Evolutionary conservation across 345 rosid species (phyloP), one percentile per base, ranked within the genome.

Genomic region (Salix viminalis): DNA sequence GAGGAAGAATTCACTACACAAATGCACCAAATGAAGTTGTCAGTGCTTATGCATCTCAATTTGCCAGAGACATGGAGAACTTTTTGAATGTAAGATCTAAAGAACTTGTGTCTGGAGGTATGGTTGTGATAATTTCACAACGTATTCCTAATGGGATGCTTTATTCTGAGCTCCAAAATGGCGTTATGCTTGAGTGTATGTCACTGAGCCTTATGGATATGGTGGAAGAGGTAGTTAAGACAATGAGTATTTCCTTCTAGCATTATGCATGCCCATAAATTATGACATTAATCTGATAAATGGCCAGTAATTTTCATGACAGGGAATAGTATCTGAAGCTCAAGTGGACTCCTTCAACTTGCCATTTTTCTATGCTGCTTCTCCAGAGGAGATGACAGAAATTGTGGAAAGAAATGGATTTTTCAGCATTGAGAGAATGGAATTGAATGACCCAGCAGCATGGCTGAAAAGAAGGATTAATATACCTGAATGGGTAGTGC

Each of bases 321-420:
- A 88, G 88, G 88, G 86, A 76, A 68, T 77, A 69, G 74, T 88
- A 34, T 85, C 66, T 26, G 89, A 87, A 84, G 90, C 81, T 66
- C 83, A 88, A 70, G 83, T 86, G 12, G 87, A 90, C 71, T 76
- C 82, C 18, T 87, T 90, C 74, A 87, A 90, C 83, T 48, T 90
- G 80, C 91, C 90, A 0, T 81, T n/a, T n/a, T n/a, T 87, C 18
- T 87, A 88, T 71, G 36, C 83, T 9, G 72, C 88, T 2, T 75
- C 86, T 1, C 86, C 85, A 5, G 78, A 76, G 28, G 88, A 84
- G 81, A 84, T 90, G 73, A 60, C 74, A 26, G 6, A 6, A 19
- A 67, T 86, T 76, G 82, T 88, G 18, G 82, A 84, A 30, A 80
- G 26, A 77, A 85, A 86, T 54, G 85, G 79, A 4, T 44, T 78